A percentile compares a stretch with the other conserved stretches of the same genome.
phyloP scores from a whole-genome alignment of 2,329 filamentous ascomycete genomes.

The Hypoxylon sp. region DNA sequence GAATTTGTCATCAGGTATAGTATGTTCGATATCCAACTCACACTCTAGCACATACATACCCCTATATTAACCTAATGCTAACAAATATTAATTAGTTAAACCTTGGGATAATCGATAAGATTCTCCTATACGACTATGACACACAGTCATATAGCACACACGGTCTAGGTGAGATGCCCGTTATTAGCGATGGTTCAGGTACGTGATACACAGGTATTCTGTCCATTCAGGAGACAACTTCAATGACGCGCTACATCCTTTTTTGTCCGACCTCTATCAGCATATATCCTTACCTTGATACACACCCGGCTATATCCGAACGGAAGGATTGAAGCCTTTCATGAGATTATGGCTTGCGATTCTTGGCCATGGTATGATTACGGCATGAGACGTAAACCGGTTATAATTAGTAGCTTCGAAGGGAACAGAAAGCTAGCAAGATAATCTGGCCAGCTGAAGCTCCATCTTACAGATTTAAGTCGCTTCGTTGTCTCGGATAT shows the following conservation, averaged over 20 bases:
- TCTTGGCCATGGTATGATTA: neutral
- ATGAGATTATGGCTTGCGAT: neutral
- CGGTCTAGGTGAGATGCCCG: neutral
- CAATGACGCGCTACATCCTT: neutral
- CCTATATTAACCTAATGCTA: neutral
- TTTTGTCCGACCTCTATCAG: neutral
- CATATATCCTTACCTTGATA: neutral
- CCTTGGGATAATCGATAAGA: neutral
- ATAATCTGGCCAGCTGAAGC: neutral
- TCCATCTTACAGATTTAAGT: neutral
- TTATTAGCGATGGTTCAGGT: neutral
- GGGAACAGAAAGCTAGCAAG: neutral
- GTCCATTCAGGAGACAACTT: neutral
- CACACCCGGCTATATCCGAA: neutral
- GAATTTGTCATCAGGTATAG: neutral
- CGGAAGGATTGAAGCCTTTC: neutral
- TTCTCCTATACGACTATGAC: neutral
- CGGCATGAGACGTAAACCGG: neutral
- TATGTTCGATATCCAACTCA: neutral
- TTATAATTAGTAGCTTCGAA: neutral
- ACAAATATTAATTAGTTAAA: neutral
- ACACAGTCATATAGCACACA: neutral
- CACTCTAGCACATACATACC: neutral
- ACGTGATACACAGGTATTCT: neutral
- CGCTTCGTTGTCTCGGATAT: neutral